Base-by-base conservation (phyloP, 1,139 yeast genomes). In the Blastobotrys elegans region DNA sequence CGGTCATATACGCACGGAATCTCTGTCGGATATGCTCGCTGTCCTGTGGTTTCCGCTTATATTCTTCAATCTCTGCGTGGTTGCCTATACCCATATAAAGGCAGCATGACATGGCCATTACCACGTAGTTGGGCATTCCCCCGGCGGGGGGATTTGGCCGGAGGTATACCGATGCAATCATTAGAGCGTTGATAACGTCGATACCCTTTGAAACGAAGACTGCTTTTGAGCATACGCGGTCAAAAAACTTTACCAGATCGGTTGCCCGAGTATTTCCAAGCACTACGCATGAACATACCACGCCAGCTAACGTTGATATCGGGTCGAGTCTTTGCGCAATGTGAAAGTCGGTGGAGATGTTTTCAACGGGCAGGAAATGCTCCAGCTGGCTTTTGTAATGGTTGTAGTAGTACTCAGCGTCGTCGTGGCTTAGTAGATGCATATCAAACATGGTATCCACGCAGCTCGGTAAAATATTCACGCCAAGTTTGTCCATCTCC, bases 111-210 rank as follows among this genome's bases (percentile, higher is more conserved):
- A 30, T 6, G 3, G 30, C 38, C 46, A 43, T 43, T 2, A 43
- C n/a, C 14, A 36, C 29, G 21, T 43, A 36, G 32, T 43, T 43
- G 6, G 46, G 21, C 6, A 35, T 27, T 11, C 22, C 17, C 10
- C 30, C 27, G 20, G 31, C 34, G 3, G 4, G 22, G 8, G 40
- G 36, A 2, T 35, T 16, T 4, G 41, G 24, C 40, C 20, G 40
- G n/a, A 43, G 8, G 21, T 36, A 43, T 2, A 43, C 41, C 18
- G 37, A 10, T 24, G 18, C n/a, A 6, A 43, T 14, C 2, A 21
- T 22, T 10, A 43, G 22, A 8, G 46, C 46, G 17, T 35, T 43
- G 31, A 43, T 30, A n/a, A 43, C 41, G 29, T 35, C 46, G 10
- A 21, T 16, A 16, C 37, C 36, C 20, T 43, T 14, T 2, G 21